Evolutionary conservation across 179 eudicot species (phyloP), one percentile per base, ranked within the genome.

Genomic region (Silene vulgaris): DNA sequence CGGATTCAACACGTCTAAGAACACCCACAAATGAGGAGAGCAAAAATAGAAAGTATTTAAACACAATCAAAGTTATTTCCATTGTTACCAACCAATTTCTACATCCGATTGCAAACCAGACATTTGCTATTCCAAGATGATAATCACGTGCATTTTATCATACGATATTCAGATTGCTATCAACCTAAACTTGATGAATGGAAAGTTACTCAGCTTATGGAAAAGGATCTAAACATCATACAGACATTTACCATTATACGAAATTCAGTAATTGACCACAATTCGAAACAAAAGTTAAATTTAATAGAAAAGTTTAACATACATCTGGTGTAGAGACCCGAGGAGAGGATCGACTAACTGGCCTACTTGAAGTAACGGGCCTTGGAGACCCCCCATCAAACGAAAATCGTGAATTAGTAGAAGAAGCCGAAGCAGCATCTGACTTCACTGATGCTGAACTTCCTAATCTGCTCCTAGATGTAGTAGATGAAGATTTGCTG

Each of bases 261-360:
- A 14, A 14, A 50, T n/a, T 54, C 20, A 68, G 43, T 20, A 14
- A 16, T n/a, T 8, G 62, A 67, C 43, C 60, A 20, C 9, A 37
- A 72, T 43, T 43, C 35, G 21, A 72, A 65, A 9, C 20, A 57
- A 73, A 26, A 68, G 20, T 14, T 43, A 21, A 17, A 21, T 9
- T 43, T 32, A 17, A 21, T 9, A 63, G n/a, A 19, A 60, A 23
- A 29, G 66, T 43, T 9, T 1, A 72, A 83, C 97, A 86, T 85
- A 92, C 98, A 64, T 92, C 97, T 13, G 92, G 88, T 63, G 92
- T 82, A 60, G 83, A 78, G 54, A 82, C 76, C 79, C 88, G 88
- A 57, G 93, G 78, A 37, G 90, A 79, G 23, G 89, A 83, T 12
- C 90, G 89, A 63, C 83, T 71, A 19, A 81, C 40, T 1, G 97